Evolutionary conservation across 441 rosid genomes (phyloP), one percentile per base, ranked within the genome.

Genomic region (Aquilaria agallochum): DNA sequence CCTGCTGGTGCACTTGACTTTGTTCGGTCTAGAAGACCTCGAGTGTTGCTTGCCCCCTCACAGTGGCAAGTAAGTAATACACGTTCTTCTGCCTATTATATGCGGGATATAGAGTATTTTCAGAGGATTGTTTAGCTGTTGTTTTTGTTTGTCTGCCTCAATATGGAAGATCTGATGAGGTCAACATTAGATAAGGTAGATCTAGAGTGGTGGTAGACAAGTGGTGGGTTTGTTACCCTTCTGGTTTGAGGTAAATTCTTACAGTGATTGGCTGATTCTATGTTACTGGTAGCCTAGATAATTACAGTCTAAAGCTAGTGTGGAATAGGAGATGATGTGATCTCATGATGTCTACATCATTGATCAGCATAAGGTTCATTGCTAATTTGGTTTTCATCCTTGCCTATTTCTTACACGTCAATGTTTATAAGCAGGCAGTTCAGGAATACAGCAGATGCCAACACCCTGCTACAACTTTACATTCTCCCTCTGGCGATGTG

Each of bases 21-120:
- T 42, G 96, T 92, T 46, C 79, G 85, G 59, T 83, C 87, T 13
- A 82, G 83, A 79, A 84, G 98, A 75, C 96, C 95, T 50, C 70
- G 89, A 46, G 96, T 89, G 50, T 80, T 86, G 62, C 78, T 92
- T 15, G 90, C 90, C 59, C 86, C 80, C 34, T 78, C 92, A 0
- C 96, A 92, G 59, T 89, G 92, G 93, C 79, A 83, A 86, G 96
- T 89, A 68, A 67, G 27, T 60, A 15, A 65, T 45, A 61, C n/a
- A 11, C 32, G 9, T 9, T 62, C 45, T 15, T 44, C 5, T 45
- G 49, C 44, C 15, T 61, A 30, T 14, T 10, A 40, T 57, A 31
- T 45, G 48, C 9, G 5, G 44, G 27, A 33, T 31, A 15, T 45
- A 31, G 62, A 59, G 3, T 59, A 34, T 31, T 60, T 50, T 60